Base-by-base conservation (phyloP, 129 eudicot genomes). In the Arctium lappa region DNA sequence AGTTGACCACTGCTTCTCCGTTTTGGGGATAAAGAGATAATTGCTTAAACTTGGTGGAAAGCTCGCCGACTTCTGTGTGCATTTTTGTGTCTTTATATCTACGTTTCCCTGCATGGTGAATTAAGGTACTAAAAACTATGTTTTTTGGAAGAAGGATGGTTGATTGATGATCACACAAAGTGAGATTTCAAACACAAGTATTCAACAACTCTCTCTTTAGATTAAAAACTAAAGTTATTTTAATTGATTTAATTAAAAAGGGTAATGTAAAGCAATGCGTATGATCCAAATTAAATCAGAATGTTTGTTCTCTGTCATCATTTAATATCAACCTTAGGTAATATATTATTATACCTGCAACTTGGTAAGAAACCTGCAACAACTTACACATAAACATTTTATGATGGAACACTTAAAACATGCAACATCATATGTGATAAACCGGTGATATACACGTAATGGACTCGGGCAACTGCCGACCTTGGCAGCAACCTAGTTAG, bases 21-120 rank as follows among this genome's bases (percentile, higher is more conserved):
- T 56, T 62, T 76, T 69, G 39, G 68, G 46, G 79, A 71, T 71
- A 83, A 77, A 83, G 86, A 83, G 82, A 83, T 69, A 3, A 71
- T 83, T 83, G 74, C 86, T 77, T 83, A 37, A 77, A 77, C 48
- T n/a, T 39, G 82, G 50, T 76, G 66, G 18, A 83, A 83, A 53
- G 74, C 6, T 27, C 27, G 65, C 82, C 78, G 79, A 83, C 66
- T 71, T 60, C 29, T 73, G 74, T 44, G 44, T 75, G 13, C 15
- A 46, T 46, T 73, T 5, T 5, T 18, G 36, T 9, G 72, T 66
- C 39, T 39, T 5, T 29, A 73, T 56, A 38, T 63, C 69, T 74
- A 63, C 39, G n/a, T 7, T 42, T 40, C 29, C 65, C 15, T 63
- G 56, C 62, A 65, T 78, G 8, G 36, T 22, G 27, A 27, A 78